Base-by-base conservation (phyloP, 1,284 basidiomycete genomes). In the Boletus mariae region DNA sequence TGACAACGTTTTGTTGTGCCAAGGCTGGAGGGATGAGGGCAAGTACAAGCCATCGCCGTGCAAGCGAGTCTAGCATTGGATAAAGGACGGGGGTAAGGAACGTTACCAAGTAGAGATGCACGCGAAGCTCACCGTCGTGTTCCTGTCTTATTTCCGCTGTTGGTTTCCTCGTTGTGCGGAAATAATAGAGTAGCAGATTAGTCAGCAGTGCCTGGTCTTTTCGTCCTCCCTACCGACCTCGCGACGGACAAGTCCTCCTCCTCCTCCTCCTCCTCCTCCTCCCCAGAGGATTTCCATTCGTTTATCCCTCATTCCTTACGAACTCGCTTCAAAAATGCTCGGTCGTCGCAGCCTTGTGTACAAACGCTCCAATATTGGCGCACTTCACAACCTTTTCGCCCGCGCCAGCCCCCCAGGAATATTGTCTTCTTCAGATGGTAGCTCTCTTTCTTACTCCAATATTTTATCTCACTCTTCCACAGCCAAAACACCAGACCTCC, bases 1-100 rank as follows among this genome's bases (percentile, higher is more conserved):
- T 63, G 12, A 76, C 68, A 32, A 79, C 64, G 57, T 74, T 76
- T 17, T 67, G 64, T 28, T 58, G 55, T 0, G 68, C 68, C 8
- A 43, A 26, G 13, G 26, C 49, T 13, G 40, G 44, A 2, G 56
- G 34, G 45, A 56, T 31, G 0, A 59, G 53, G 23, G 13, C 28
- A n/a, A 67, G 45, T 28, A 12, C 42, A 2, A 67, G 43, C 28
- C n/a, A 64, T 47, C 45, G 3, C 26, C 59, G 57, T 5, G 59
- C 49, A 32, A 68, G 63, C 6, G 58, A 56, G 53, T 68, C 56
- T 48, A 42, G 52, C 64, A 66, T 69, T 35, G 51, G 20, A 20
- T 20, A 20, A 20, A 20, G 20, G 20, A 20, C 31, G 26, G 28
- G 35, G 29, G 42, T 51, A 9, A 46, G 23, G 45, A 45, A 43